Percentiles rank a stretch among this genome's conserved stretches.
Conservation (phyloP, 2,329 filamentous ascomycete species). For the Fusarium sp. region DNA sequence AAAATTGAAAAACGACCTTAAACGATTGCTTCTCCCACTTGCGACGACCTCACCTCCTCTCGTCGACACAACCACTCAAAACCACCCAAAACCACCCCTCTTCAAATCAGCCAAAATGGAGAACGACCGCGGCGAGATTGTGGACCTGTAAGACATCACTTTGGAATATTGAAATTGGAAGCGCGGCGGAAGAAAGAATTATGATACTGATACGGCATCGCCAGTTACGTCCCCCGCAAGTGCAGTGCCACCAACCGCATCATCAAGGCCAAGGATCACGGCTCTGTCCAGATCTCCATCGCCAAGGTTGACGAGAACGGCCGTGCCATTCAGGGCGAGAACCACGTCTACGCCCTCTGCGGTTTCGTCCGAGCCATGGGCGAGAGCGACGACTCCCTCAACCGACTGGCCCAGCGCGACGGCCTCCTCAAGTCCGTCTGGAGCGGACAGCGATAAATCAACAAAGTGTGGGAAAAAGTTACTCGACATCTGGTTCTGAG, state of each 20-base stretch:
- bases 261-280: conserved; percentile 99
- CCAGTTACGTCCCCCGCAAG: conserved; percentile 97
- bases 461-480: conserved; percentile 42
- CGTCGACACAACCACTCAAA: conserved; percentile 50
- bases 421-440: conserved; percentile 98
- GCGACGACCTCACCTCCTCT: conserved; percentile 49
- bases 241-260: conserved; percentile 99
- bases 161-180: conserved; percentile 21
- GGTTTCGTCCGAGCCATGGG: conserved; percentile 98
- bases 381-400: conserved; percentile 96
- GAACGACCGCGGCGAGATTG: conserved; percentile 99
- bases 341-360: conserved; percentile 96
- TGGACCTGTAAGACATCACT: conserved; percentile 84
- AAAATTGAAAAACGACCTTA: conserved; percentile 33
- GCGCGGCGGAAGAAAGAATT: conserved; percentile 33
- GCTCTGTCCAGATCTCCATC: conserved; percentile 95
- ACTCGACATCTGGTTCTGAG: conserved; percentile 45
- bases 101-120: conserved; percentile 80
- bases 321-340: conserved; percentile 91
- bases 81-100: conserved; percentile 47
- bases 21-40: conserved; percentile 34
- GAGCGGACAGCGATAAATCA: conserved; percentile 76
- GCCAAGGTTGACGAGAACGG: conserved; percentile 99
- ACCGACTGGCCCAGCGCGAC: conserved; percentile 95
- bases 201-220: conserved; percentile 48